These are phyloP conservation scores for Dendrobium officinale DNA, from an alignment of 106 monocot species.

Conservation along the genomic window DNA sequence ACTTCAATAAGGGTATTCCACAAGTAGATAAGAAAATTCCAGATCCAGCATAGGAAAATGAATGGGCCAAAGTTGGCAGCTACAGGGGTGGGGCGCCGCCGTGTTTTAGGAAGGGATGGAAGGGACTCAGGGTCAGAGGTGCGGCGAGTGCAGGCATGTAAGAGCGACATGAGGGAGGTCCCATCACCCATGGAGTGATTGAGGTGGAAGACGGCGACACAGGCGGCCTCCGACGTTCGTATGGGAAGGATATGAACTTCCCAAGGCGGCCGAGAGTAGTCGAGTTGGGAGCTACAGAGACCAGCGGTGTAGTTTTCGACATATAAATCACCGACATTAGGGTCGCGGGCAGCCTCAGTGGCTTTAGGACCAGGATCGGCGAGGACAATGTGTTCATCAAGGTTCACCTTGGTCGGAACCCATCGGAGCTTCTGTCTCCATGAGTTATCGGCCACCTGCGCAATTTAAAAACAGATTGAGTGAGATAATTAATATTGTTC, in stretches of 20 bases:
- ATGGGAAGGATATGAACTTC: conserved; percentile 76
- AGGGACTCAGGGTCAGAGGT: conserved; percentile 37
- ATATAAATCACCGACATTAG: conserved; percentile 22
- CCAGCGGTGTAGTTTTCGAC: conserved; percentile 63
- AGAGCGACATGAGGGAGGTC: conserved; percentile 65
- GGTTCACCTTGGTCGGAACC: conserved; percentile 41
- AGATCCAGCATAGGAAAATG: conserved; percentile 9
- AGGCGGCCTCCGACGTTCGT: conserved; percentile 43
- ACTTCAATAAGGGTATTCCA: conserved; percentile 49
- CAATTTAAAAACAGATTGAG: background rate
- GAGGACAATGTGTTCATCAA: conserved; percentile 50
- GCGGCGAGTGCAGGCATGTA: conserved; percentile 70
- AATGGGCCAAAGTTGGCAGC: background rate
- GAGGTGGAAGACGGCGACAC: conserved; percentile 43
- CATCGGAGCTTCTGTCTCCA: conserved; percentile 14
- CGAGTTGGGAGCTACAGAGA: conserved; percentile 32
- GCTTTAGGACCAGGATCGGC: conserved; percentile 17
- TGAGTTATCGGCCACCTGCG: background rate
- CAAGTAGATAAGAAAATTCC: conserved; percentile 13
- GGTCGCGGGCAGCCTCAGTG: background rate
- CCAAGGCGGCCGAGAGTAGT: conserved; percentile 61
- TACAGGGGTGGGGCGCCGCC: background rate
- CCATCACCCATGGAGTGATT: conserved; percentile 94
- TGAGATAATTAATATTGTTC: too few species aligned
- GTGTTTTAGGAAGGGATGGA: conserved; percentile 33